phyloP scores from a whole-genome alignment of 495 filamentous ascomycete genomes.

The Aspergillus coremiiformis region DNA sequence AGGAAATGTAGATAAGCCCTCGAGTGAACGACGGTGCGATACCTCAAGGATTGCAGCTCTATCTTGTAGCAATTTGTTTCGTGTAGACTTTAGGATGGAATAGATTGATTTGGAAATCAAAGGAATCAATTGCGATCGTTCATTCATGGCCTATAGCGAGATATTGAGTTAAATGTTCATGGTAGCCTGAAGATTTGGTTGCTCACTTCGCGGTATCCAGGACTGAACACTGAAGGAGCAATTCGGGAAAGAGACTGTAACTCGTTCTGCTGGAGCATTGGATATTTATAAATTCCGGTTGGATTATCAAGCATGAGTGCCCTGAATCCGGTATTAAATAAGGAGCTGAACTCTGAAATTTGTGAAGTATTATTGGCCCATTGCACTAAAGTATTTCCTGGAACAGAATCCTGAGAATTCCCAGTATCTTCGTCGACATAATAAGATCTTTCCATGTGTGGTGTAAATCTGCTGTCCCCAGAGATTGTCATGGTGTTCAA shows the following conservation, averaged over 20 bases:
- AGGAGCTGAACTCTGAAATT: slow-evolving; percentile 1
- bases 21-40: neutral
- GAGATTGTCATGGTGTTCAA: neutral
- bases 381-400: neutral
- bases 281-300: neutral
- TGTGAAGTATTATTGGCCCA: neutral
- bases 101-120: slow-evolving; percentile 29
- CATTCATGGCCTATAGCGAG: slow-evolving; percentile 29
- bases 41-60: slow-evolving; percentile 7
- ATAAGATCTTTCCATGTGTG: neutral
- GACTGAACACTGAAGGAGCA: slow-evolving; percentile 31
- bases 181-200: neutral
- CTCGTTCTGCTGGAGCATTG: slow-evolving; percentile 4
- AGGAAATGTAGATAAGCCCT: neutral
- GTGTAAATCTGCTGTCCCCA: neutral
- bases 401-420: neutral
- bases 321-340: slow-evolving; percentile 25
- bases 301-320: slow-evolving; percentile 15
- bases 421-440: neutral
- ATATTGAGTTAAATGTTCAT: slow-evolving; percentile 1
- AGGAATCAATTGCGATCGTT: slow-evolving; percentile 29
- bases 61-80: slow-evolving; percentile 7
- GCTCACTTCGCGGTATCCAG: slow-evolving; percentile 30
- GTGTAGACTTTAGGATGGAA: slow-evolving; percentile 22
- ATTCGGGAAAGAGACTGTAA: slow-evolving; percentile 19